Evolutionary conservation across 345 rosid genomes (phyloP).

Genomic region (Punica granatum): DNA sequence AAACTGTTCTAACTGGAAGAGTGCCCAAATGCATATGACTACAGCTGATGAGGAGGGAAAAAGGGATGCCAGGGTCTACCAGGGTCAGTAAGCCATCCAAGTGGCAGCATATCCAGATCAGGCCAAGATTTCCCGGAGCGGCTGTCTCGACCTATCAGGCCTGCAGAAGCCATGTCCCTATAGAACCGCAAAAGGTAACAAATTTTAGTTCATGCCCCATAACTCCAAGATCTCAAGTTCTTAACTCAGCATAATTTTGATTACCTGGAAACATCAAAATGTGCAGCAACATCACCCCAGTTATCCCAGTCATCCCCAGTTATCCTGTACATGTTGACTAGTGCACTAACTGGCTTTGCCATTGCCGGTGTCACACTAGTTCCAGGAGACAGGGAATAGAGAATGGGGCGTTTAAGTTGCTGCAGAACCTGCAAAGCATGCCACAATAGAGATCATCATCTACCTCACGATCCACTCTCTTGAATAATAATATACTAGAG

Average conservation of each 20-base stretch:
- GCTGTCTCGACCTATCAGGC: slow-evolving; percentile 62
- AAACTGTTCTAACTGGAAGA: background rate
- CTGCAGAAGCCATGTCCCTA: slow-evolving; percentile 61
- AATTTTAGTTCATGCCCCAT: slow-evolving; percentile 2
- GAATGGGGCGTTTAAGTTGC: slow-evolving; percentile 57
- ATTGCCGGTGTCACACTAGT: slow-evolving; percentile 64
- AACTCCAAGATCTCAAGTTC: background rate
- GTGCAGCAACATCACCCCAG: slow-evolving; percentile 73
- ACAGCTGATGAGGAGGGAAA: slow-evolving; percentile 1
- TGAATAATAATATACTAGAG: slow-evolving; percentile 3
- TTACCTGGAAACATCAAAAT: slow-evolving; percentile 77
- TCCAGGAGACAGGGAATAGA: slow-evolving; percentile 92
- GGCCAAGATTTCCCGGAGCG: slow-evolving; percentile 82
- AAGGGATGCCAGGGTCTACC: slow-evolving; percentile 28
- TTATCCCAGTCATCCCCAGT: slow-evolving; percentile 97
- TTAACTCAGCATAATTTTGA: background rate
- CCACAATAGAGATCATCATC: background rate
- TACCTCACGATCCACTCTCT: background rate
- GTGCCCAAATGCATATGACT: no score
- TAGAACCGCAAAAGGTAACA: slow-evolving; percentile 14
- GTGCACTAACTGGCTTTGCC: slow-evolving; percentile 63
- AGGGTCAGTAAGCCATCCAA: slow-evolving; percentile 88
- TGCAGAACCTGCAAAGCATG: slow-evolving; percentile 48
- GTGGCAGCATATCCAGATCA: slow-evolving; percentile 85
- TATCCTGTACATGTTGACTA: slow-evolving; percentile 79